Base-by-base conservation (phyloP, 1,284 basidiomycete species). In the Trichosporon sp. region DNA sequence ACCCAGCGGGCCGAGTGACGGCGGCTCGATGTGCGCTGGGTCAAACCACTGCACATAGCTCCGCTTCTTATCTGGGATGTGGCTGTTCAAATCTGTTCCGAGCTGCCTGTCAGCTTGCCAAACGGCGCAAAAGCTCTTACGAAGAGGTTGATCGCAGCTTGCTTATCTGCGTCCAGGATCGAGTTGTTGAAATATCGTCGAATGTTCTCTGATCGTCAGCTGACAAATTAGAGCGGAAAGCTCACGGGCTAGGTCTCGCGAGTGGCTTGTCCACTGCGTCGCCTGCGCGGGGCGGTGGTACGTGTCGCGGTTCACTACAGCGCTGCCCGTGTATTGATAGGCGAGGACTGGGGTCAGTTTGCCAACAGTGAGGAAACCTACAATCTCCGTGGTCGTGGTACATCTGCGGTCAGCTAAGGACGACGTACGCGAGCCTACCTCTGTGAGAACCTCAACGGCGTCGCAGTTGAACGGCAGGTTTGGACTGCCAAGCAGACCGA, bases 251-350 rank as follows among this genome's bases (percentile, higher is more conserved):
- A 98, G 92, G 77, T 99, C 95, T 27, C 96, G 85, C 2, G 95
- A 97, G 79, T 98, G 96, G 71, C 92, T 95, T 72, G 93, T 95
- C 95, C 95, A 99, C 70, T 97, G 94, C 0, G 90, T 90, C 84
- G 95, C 75, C 63, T 80, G 79, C 0, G 74, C 94, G 27, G 94
- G 87, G 46, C 95, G 87, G 74, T 54, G 49, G 34, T 99, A 99
- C 0, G 93, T 98, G 76, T 99, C 95, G 9, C 95, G 87, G 73
- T 99, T 99, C 37, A 99, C 95, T 6, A 99, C 86, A 0, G 95
- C 94, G 74, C 92, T 95, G 1, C 95, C 95, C 0, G 93, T 96
- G 75, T 97, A 97, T 76, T 99, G 96, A 72, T 98, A 84, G 0
- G 96, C 95, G 64, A 99, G 88, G 1, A 94, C 91, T 95, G 54